Conservation (phyloP, 495 filamentous ascomycete species). For the Penicillium lividum region DNA sequence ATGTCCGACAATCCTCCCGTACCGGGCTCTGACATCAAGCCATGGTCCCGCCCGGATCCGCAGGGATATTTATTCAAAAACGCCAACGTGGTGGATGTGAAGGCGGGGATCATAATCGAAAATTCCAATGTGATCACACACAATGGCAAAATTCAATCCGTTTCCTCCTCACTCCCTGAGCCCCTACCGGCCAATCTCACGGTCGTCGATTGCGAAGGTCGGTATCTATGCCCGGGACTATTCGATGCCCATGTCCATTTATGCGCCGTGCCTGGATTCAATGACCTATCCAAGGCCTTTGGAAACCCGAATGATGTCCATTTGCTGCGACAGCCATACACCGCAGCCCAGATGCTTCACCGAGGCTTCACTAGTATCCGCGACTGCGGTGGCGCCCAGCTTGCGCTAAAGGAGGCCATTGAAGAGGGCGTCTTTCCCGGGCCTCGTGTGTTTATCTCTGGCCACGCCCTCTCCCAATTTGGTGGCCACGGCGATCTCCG, state of each 20-base stretch:
- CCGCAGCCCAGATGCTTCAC: constrained; percentile 47
- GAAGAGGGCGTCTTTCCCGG: constrained; percentile 50
- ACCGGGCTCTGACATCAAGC: constrained; percentile 34
- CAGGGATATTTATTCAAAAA: constrained; percentile 34
- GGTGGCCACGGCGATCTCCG: constrained; percentile 58
- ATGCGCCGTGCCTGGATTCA: constrained; percentile 42
- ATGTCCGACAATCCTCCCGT: constrained; percentile 16
- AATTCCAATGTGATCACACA: constrained; percentile 19
- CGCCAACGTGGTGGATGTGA: constrained; percentile 39
- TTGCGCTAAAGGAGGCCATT: constrained; percentile 53
- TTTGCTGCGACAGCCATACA: constrained; percentile 47
- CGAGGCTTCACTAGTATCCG: constrained; percentile 56
- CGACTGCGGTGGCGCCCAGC: constrained; percentile 53
- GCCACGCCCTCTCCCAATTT: constrained; percentile 50
- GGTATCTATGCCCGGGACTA: constrained; percentile 53
- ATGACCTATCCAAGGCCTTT: constrained; percentile 28
- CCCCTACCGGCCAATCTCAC: constrained; percentile 15
- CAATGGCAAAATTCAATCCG: constrained; percentile 21
- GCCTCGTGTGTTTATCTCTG: constrained; percentile 48
- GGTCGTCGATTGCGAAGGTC: constrained; percentile 43
- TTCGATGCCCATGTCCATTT: constrained; percentile 61
- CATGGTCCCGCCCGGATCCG: constrained; percentile 32
- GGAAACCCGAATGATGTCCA: constrained; percentile 31
- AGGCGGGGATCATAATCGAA: constrained; percentile 27
- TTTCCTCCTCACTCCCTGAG: constrained; percentile 16